Evolutionary conservation across 2,329 filamentous ascomycete species (phyloP), one percentile per base, ranked within the genome.

Genomic region (Exophiala lecanii-corni): DNA sequence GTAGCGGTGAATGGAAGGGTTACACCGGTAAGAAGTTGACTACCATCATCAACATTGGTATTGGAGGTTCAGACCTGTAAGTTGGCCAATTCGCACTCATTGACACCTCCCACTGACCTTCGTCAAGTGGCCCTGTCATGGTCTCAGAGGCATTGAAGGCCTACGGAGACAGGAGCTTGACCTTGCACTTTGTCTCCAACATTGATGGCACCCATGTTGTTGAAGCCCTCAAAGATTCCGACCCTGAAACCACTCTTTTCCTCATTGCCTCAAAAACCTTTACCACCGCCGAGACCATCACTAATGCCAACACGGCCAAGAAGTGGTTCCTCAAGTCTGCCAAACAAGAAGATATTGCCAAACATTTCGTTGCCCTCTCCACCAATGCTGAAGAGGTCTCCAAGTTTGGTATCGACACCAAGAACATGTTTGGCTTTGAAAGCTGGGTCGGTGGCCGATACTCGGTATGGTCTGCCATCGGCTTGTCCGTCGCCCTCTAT

Each of bases 401-500:
- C 71, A 97, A 97, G 76, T 98, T 98, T 61, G 92, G 92, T 55
- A 98, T 98, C 61, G 91, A 97, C 72, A 84, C 82, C 71, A 91
- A 91, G 78, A 98, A 97, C 78, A 98, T 98, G 92, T 98, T 98
- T 63, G 89, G 89, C 59, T 98, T 98, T 65, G 89, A 91, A 70
- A 94, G 86, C 70, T 98, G 92, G 92, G 91, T 97, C 39, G 92
- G 92, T 65, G 92, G 92, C 45, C 86, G 92, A 48, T 98, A 98
- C 79, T 95, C 89, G 48, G 92, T 98, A 56, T 98, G 92, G 92
- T 95, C 89, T 57, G 92, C 92, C 66, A 98, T 98, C 62, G 92
- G 92, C 57, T 75, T 98, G 51, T 95, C 88, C 53, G 89, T 98
- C 45, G 84, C 84, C 57, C 77, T 98, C 55, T 95, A 96, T 75